These are phyloP conservation scores for Umbelopsis sp. DNA, from an alignment of 371 early-diverging fungal genomes.

Conservation along the genomic window DNA sequence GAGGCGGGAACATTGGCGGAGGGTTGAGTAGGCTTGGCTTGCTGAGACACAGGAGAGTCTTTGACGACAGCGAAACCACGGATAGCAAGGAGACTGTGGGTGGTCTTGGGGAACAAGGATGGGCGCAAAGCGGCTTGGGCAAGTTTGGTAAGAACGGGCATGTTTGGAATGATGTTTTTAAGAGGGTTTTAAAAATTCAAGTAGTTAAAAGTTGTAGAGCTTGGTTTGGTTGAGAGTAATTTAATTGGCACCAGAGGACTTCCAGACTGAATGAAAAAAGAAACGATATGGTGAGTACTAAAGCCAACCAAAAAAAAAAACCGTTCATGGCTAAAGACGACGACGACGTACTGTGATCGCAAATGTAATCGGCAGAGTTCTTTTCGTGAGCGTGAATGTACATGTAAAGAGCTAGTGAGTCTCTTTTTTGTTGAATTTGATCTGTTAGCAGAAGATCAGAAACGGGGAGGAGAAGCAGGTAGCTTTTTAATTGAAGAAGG, in stretches of 20 bases:
- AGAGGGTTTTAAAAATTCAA: slow-evolving; percentile 10
- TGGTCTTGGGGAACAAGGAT: slow-evolving; percentile 40
- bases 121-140: slow-evolving; percentile 29
- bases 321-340: not conserved
- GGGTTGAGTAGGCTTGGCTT: slow-evolving; percentile 24
- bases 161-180: slow-evolving; percentile 24
- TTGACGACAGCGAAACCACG: slow-evolving; percentile 21
- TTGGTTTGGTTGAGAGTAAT: slow-evolving; percentile 22
- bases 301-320: slow-evolving; percentile 1
- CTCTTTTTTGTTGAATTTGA: slow-evolving; percentile 7
- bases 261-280: slow-evolving; percentile 53
- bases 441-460: slow-evolving; percentile 7
- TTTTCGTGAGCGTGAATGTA: slow-evolving; percentile 82
- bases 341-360: slow-evolving; percentile 70
- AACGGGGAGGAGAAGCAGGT: not conserved
- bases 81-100: slow-evolving; percentile 37
- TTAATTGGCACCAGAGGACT: slow-evolving; percentile 46
- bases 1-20: slow-evolving; percentile 49
- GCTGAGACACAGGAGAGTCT: not conserved
- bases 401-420: slow-evolving; percentile 52
- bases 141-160: slow-evolving; percentile 33
- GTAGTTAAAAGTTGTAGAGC: slow-evolving; percentile 13
- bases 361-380: slow-evolving; percentile 83
- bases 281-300: not conserved
- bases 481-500: not conserved